These are phyloP conservation scores for Colletotrichum sp. DNA, from an alignment of 2,329 filamentous ascomycete genomes.

Conservation along the genomic window DNA sequence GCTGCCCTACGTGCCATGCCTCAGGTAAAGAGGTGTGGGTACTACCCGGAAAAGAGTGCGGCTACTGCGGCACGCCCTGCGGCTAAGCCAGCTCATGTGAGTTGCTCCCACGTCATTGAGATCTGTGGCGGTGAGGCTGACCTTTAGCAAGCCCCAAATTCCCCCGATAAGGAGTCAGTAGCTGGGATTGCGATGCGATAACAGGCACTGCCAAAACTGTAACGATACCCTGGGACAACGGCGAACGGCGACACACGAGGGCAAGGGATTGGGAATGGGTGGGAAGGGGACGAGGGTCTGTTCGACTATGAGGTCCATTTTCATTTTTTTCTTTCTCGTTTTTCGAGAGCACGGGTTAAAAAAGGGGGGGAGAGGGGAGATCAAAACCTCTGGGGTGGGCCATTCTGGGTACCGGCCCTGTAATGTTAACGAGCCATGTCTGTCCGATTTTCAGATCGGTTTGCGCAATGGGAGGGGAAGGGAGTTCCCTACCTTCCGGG, in stretches of 20 bases:
- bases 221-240: slow-evolving; percentile 20
- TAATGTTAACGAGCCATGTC: slow-evolving; percentile 18
- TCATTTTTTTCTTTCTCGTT: neutral
- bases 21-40: slow-evolving; percentile 61
- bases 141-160: neutral
- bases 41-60: slow-evolving; percentile 56
- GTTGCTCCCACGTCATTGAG: neutral
- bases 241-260: slow-evolving; percentile 14
- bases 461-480: neutral
- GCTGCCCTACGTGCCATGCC: slow-evolving; percentile 55
- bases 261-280: neutral
- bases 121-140: slow-evolving; percentile 12
- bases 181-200: slow-evolving; percentile 1
- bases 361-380: neutral
- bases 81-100: slow-evolving; percentile 27
- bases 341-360: slow-evolving; percentile 1
- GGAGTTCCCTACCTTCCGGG: neutral
- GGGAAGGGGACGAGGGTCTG: slow-evolving; percentile 4
- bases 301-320: slow-evolving; percentile 16
- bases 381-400: slow-evolving; percentile 9
- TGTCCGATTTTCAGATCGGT: slow-evolving; percentile 17
- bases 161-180: slow-evolving; percentile 1
- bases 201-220: slow-evolving; percentile 2
- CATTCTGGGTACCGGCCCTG: slow-evolving; percentile 19
- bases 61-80: slow-evolving; percentile 53